phyloP scores from a whole-genome alignment of 768 basidiomycete species.

The Boletellus ananas region DNA sequence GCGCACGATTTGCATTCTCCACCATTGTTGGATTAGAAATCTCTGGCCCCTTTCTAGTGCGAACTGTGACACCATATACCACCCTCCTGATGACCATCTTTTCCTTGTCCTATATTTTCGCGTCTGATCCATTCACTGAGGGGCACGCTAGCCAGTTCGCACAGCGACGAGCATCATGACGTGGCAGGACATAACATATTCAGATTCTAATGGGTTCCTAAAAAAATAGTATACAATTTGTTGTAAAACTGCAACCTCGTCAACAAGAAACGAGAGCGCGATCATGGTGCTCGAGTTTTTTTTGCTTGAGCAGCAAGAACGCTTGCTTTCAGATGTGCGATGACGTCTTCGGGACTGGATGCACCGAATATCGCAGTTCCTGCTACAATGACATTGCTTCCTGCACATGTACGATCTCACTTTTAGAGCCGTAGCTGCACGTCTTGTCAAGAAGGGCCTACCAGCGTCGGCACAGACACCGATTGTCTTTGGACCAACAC shows the following conservation, averaged over 20 bases:
- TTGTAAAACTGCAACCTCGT: not conserved
- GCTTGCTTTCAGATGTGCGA: conserved; percentile 61
- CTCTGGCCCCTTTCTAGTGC: conserved; percentile 19
- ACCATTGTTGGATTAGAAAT: conserved; percentile 32
- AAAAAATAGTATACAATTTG: not conserved
- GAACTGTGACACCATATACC: conserved; percentile 30
- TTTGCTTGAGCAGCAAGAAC: conserved; percentile 67
- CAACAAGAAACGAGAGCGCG: not conserved
- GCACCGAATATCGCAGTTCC: conserved; percentile 94
- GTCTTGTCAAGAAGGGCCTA: conserved; percentile 25
- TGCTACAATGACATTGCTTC: conserved; percentile 97
- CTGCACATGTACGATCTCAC: conserved; percentile 36
- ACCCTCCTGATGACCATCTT: conserved; percentile 23
- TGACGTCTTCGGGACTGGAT: conserved; percentile 73
- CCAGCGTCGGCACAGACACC: conserved; percentile 88
- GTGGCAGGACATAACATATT: conserved; percentile 25
- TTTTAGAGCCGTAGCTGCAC: not conserved
- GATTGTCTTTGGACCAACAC: conserved; percentile 89
- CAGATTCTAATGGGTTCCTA: conserved; percentile 23
- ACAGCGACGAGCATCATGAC: conserved; percentile 9
- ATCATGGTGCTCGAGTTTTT: conserved; percentile 18
- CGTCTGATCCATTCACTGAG: conserved; percentile 16
- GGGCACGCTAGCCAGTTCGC: conserved; percentile 17
- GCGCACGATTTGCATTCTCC: conserved; percentile 25
- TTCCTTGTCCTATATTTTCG: conserved; percentile 25